Evolutionary conservation across 371 early-diverging fungal species (phyloP).

Genomic region (Capillidium rhysosporum): DNA sequence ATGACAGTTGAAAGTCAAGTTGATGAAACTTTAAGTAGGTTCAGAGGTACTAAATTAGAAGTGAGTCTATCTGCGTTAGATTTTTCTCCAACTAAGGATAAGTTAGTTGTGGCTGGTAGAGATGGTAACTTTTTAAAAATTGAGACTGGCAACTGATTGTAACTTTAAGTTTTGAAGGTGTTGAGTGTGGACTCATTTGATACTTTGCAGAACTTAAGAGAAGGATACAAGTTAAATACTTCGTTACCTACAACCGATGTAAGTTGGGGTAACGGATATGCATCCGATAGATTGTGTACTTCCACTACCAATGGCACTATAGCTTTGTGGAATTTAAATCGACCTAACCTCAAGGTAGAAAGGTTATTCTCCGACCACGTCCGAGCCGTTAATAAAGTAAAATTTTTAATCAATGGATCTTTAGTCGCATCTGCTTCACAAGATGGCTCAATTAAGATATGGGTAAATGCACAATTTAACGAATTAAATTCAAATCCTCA

Average conservation of each 20-base stretch:
- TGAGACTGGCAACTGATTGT: constrained; percentile 12
- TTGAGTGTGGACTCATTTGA: constrained; percentile 28
- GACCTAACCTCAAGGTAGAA: constrained; percentile 30
- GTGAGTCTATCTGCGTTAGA: too few species aligned
- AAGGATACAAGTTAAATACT: constrained; percentile 32
- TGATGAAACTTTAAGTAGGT: too few species aligned
- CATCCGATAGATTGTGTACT: constrained; percentile 40
- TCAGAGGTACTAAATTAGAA: too few species aligned
- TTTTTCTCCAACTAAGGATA: too few species aligned
- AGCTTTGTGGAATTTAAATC: constrained; percentile 42
- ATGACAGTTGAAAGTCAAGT: too few species aligned
- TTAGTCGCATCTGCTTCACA: constrained; percentile 60
- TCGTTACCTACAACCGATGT: constrained; percentile 59
- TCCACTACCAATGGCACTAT: constrained; percentile 60
- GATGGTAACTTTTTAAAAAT: constrained; percentile 25
- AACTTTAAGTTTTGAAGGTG: constrained; percentile 36
- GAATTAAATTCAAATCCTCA: background rate
- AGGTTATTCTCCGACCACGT: constrained; percentile 53
- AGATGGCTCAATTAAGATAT: constrained; percentile 57
- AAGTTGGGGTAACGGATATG: constrained; percentile 48
- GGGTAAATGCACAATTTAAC: constrained; percentile 24
- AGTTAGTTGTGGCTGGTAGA: constrained; percentile 33
- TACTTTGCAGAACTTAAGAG: constrained; percentile 45
- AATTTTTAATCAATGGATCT: constrained; percentile 48
- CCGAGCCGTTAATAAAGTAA: constrained; percentile 58